These are phyloP conservation scores for Lycium barbarum DNA, from an alignment of 257 asterid genomes.

Conservation along the genomic window DNA sequence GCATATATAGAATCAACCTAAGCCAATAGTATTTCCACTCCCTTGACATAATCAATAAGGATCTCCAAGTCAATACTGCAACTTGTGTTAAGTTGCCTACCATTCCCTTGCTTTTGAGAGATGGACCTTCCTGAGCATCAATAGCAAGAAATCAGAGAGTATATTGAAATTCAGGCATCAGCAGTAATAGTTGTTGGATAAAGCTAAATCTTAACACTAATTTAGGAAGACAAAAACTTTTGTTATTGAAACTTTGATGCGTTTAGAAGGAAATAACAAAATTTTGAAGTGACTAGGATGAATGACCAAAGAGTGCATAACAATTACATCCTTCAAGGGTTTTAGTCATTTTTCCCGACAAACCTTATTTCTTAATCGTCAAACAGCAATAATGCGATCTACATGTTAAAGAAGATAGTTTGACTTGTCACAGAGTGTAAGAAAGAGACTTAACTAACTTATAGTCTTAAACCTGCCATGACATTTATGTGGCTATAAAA, in stretches of 20 bases:
- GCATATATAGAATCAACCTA: slow-evolving; percentile 79
- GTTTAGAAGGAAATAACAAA: neutral
- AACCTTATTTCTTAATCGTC: neutral
- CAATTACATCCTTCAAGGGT: slow-evolving; percentile 14
- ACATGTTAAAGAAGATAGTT: neutral
- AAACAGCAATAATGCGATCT: neutral
- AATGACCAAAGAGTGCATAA: neutral
- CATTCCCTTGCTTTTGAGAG: slow-evolving; percentile 87
- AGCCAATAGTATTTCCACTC: slow-evolving; percentile 99
- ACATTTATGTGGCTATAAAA: neutral
- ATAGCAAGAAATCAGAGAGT: slow-evolving; percentile 26
- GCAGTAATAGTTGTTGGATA: neutral
- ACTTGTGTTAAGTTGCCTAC: slow-evolving; percentile 66
- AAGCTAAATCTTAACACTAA: neutral
- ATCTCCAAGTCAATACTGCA: slow-evolving; percentile 93
- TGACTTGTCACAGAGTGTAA: neutral
- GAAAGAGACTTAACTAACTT: neutral
- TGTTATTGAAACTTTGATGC: neutral
- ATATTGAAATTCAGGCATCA: neutral
- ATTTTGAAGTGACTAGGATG: neutral
- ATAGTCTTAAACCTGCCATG: neutral
- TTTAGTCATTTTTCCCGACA: neutral
- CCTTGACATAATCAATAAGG: slow-evolving; percentile 95
- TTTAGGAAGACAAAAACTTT: neutral
- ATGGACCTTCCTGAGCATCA: slow-evolving; percentile 80